These are phyloP conservation scores for Calvatia gigantea DNA, from an alignment of 768 basidiomycete genomes.

Conservation along the genomic window DNA sequence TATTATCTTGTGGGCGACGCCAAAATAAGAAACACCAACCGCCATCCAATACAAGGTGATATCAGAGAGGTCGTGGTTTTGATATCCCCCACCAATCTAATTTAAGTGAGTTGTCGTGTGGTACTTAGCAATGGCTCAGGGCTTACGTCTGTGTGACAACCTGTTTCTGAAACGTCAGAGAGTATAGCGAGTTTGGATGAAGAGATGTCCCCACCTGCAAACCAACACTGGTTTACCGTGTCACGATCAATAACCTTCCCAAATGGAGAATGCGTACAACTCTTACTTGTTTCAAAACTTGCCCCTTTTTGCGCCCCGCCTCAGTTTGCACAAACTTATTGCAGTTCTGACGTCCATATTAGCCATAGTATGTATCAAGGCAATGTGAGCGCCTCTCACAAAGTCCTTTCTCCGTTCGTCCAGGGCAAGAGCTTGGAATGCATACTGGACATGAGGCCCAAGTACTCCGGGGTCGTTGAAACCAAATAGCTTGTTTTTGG, in stretches of 20 bases:
- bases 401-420: slow-evolving; percentile 68
- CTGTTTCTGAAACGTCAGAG: slow-evolving; percentile 16
- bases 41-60: slow-evolving; percentile 63
- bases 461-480: slow-evolving; percentile 52
- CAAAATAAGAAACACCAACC: slow-evolving; percentile 31
- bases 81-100: slow-evolving; percentile 70
- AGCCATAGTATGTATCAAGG: background rate
- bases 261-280: background rate
- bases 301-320: slow-evolving; percentile 47
- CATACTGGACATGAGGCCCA: slow-evolving; percentile 60
- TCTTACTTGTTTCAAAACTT: slow-evolving; percentile 59
- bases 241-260: background rate
- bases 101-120: background rate
- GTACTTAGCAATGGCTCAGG: too few relatives aligned
- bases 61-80: slow-evolving; percentile 65
- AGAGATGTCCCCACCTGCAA: slow-evolving; percentile 52
- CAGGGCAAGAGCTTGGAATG: slow-evolving; percentile 69
- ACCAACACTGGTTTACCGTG: slow-evolving; percentile 58
- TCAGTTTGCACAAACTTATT: slow-evolving; percentile 62
- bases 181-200: background rate
- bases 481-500: slow-evolving; percentile 54
- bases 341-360: slow-evolving; percentile 38
- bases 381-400: slow-evolving; percentile 36
- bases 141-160: slow-evolving; percentile 41
- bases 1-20: background rate